Evolutionary conservation across 306 rosid genomes (phyloP), one percentile per base, ranked within the genome.

Genomic region (Ormosia semicastrata): DNA sequence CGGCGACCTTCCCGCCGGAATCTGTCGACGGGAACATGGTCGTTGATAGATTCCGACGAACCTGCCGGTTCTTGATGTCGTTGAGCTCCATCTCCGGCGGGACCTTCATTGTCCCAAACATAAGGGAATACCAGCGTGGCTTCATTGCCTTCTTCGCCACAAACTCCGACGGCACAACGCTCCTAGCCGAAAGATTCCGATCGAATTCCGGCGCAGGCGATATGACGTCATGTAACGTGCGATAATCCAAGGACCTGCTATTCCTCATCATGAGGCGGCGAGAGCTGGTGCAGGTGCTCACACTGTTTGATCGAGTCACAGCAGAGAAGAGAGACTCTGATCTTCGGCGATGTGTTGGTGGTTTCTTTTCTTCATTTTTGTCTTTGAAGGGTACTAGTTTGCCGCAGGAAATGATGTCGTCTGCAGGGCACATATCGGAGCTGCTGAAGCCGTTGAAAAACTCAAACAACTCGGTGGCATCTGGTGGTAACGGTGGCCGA

Each of bases 71-170:
- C 78, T 89, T 93, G 5, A 93, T 93, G 47, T 93, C 98, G 50
- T 78, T 83, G 54, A 93, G 97, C 3, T 90, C 98, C 98, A 93
- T 93, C 86, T 91, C 98, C 67, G 89, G 47, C 62, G 94, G 98
- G 1, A 85, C 68, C 86, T 88, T 91, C 82, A 85, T 90, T 58
- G 85, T 84, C 75, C 98, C 97, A 41, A 93, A 89, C 92, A 91
- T 77, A 13, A 89, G 60, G 24, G 89, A 80, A 54, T 85, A 86
- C 97, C 97, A 93, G 1, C 92, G 88, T 17, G 93, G 91, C 87
- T 88, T 90, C 71, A 70, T 60, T 14, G 78, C 76, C 76, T 67
- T 84, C 77, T 86, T 86, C 24, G 37, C 78, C 30, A 49, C 77
- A 43, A 52, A 8, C 18, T 83, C 89, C 32, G 80, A 64, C 68